phyloP scores from a whole-genome alignment of 2,329 filamentous ascomycete species.

The Monilinia aucupariae region DNA sequence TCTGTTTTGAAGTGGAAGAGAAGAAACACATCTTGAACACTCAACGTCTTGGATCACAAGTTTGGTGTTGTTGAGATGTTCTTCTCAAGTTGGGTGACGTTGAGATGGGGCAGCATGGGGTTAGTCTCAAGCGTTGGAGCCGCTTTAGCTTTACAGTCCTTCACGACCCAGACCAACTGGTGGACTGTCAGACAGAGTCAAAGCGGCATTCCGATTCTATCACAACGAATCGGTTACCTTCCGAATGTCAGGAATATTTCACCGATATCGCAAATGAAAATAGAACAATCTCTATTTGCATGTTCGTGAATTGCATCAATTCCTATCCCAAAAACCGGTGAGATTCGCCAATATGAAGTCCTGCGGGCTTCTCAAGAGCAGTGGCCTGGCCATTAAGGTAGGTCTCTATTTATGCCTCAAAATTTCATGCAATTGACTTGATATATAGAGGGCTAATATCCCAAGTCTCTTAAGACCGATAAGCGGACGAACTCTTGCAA shows the following conservation, averaged over 20 bases:
- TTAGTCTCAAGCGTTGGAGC: neutral
- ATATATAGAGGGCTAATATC: constrained; percentile 20
- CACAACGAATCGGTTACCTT: neutral
- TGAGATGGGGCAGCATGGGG: neutral
- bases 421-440: constrained; percentile 26
- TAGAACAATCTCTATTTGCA: constrained; percentile 10
- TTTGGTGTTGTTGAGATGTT: neutral
- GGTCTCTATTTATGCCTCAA: constrained; percentile 12
- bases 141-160: neutral
- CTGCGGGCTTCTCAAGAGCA: constrained; percentile 31
- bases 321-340: neutral
- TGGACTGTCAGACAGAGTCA: neutral
- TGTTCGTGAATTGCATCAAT: neutral
- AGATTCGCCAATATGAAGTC: constrained; percentile 28
- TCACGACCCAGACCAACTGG: neutral
- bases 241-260: constrained; percentile 9
- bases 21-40: neutral
- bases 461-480: constrained; percentile 20
- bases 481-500: constrained; percentile 31
- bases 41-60: neutral
- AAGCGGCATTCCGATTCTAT: neutral
- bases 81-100: neutral
- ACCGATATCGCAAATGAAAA: constrained; percentile 15
- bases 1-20: neutral
- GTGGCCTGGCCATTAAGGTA: constrained; percentile 34